Evolutionary conservation across 1,139 yeast genomes (phyloP), one percentile per base, ranked within the genome.

Genomic region (Taphrina communis): DNA sequence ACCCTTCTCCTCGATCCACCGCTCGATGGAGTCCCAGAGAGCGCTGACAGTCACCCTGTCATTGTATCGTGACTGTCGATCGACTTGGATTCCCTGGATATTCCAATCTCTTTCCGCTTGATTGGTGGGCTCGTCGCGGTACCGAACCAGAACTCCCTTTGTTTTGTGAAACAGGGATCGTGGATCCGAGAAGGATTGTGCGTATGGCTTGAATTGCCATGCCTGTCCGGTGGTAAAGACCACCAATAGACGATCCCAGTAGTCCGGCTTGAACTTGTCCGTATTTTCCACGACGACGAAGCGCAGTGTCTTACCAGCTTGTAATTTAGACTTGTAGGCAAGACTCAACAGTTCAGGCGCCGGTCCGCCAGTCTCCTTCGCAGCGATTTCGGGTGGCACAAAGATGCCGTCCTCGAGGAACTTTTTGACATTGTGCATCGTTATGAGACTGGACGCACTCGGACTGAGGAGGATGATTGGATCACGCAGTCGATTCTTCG

Each of bases 401-500:
- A 89, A 94, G 53, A 79, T 80, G 3, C 97, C 96, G 17, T 86
- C 83, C 77, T 91, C 94, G 72, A 94, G 82, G 75, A 94, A 94
- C 71, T 86, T 85, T 79, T 91, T 90, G 71, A 92, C 87, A 77
- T 94, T 94, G 58, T 86, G 79, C 82, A 94, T 85, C 25, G 95
- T 89, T 69, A 94, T 78, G 61, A 94, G 81, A 0, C 99, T 88
- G 1, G 98, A 91, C 0, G 99, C 94, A 1, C 98, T 92, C 0
- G 99, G 98, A 1, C 98, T 92, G 50, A 94, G 85, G 65, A 94
- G 81, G 71, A 94, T 90, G 73, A 94, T 92, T n/a, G 99, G 99
- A 75, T 89, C 96, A 82, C 71, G 85, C 82, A 61, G 62, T 53
- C 44, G 44, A 11, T 38, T 55, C 51, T 65, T 58, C 6, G 69